Evolutionary conservation across 768 basidiomycete species (phyloP), one percentile per base, ranked within the genome.

Genomic region (Termitomyces sp.): DNA sequence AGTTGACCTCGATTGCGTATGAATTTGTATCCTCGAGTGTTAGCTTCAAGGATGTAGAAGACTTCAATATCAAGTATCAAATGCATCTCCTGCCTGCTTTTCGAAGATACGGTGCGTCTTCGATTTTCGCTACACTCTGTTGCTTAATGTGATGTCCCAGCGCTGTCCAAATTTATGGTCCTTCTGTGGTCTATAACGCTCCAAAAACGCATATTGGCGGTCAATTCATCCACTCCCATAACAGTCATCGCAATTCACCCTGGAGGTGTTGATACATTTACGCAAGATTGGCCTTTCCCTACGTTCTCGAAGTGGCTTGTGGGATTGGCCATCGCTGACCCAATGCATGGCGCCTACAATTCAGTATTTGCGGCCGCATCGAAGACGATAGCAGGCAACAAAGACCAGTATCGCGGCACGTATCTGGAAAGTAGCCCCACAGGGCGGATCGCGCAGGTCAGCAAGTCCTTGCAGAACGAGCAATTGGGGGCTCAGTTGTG

Each of bases 91-190:
- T 28, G 50, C 71, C 12, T 16, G 55, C 44, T 62, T 72, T 60
- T 60, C 65, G 52, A 11, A 55, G 70, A 63, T 82, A 81, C 57
- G 64, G 79, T 78, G 63, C 32, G 69, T 62, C 20, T 51, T 48
- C 38, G 16, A 44, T 51, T 11, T 15, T 11, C 16, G 33, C 13
- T 33, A 16, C n/a, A n/a, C 35, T 2, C 12, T 38, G 38, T 4
- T 32, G n/a, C 35, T 6, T 15, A 18, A 48, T 32, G 22, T 8
- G 33, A 9, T 20, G 32, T 7, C 36, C 7, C n/a, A 87, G 87
- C 68, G 0, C 68, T 77, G 39, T 74, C 82, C 51, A 88, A 88
- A 67, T 70, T 86, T n/a, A 77, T 80, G 18, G 77, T 76, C 53
- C 70, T 82, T 35, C 74, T 87, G 18, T 85, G 78, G 61, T 79